Conservation (phyloP, 768 basidiomycete species). For the Boletellus sp. region DNA sequence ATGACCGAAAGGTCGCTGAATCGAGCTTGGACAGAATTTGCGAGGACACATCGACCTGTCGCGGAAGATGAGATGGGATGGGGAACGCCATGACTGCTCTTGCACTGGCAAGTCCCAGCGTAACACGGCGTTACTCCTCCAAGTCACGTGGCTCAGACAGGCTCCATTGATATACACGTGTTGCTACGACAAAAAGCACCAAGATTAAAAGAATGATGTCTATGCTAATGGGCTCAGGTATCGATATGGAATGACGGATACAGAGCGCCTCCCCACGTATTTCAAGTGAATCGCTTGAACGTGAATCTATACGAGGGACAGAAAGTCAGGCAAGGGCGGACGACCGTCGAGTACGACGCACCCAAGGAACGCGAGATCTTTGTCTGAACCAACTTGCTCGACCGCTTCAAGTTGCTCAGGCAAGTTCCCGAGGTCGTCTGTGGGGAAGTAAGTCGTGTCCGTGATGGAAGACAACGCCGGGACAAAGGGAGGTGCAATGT, state of each 20-base stretch:
- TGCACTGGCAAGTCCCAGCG: no score
- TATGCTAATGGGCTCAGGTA: slow-evolving; percentile 31
- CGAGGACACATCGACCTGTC: slow-evolving; percentile 68
- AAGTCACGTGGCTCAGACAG: slow-evolving; percentile 17
- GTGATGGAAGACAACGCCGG: slow-evolving; percentile 89
- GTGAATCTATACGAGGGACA: slow-evolving; percentile 55
- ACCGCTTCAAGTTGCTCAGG: slow-evolving; percentile 57
- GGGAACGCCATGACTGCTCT: slow-evolving; percentile 62
- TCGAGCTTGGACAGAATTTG: slow-evolving; percentile 69
- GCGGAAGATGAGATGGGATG: slow-evolving; percentile 69
- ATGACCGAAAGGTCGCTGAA: slow-evolving; percentile 50
- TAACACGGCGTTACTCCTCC: background rate
- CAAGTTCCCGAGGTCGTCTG: slow-evolving; percentile 80
- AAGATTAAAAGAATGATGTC: slow-evolving; percentile 26
- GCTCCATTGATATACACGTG: slow-evolving; percentile 16
- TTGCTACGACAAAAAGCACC: slow-evolving; percentile 15
- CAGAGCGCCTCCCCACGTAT: background rate
- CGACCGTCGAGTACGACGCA: slow-evolving; percentile 27
- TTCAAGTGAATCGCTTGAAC: slow-evolving; percentile 67
- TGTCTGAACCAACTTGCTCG: slow-evolving; percentile 61
- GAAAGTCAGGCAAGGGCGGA: slow-evolving; percentile 1
- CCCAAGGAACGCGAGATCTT: slow-evolving; percentile 67
- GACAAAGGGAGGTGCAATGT: slow-evolving; percentile 95
- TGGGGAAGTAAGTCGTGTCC: slow-evolving; percentile 96
- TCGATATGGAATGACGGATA: slow-evolving; percentile 4